phyloP scores from a whole-genome alignment of 2,329 filamentous ascomycete genomes.

The Xylaria multiplex region DNA sequence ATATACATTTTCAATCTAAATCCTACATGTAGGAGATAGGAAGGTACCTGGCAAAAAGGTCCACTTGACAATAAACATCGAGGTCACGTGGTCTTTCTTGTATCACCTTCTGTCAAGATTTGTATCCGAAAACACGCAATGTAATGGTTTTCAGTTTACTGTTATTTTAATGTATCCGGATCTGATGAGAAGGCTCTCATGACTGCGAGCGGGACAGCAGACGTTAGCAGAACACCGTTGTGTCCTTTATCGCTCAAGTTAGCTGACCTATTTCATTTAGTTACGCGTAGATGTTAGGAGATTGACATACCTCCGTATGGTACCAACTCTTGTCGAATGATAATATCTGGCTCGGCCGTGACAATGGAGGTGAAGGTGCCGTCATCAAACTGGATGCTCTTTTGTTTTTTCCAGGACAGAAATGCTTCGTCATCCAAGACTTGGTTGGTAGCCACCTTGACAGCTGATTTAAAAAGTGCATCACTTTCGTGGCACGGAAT shows the following conservation, averaged over 20 bases:
- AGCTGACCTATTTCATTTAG: background rate
- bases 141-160: too few relatives aligned
- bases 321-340: constrained; percentile 65
- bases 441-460: constrained; percentile 58
- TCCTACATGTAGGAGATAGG: too few relatives aligned
- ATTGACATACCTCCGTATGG: constrained; percentile 62
- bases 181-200: constrained; percentile 68
- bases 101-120: too few relatives aligned
- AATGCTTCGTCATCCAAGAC: constrained; percentile 53
- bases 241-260: constrained; percentile 62
- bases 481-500: constrained; percentile 80
- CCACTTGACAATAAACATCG: too few relatives aligned
- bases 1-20: too few relatives aligned
- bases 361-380: constrained; percentile 61
- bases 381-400: constrained; percentile 56
- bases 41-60: too few relatives aligned
- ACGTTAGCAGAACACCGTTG: constrained; percentile 74
- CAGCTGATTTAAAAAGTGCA: constrained; percentile 69
- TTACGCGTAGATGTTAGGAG: background rate
- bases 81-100: too few relatives aligned
- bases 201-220: constrained; percentile 71
- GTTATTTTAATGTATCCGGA: constrained; percentile 16
- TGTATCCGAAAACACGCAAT: too few relatives aligned
- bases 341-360: constrained; percentile 56
- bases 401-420: constrained; percentile 57